A percentile compares a stretch with the other conserved stretches of the same genome.
These are phyloP conservation scores for Stemphylium lycopersici DNA, from an alignment of 2,329 filamentous ascomycete genomes.

Conservation along the genomic window DNA sequence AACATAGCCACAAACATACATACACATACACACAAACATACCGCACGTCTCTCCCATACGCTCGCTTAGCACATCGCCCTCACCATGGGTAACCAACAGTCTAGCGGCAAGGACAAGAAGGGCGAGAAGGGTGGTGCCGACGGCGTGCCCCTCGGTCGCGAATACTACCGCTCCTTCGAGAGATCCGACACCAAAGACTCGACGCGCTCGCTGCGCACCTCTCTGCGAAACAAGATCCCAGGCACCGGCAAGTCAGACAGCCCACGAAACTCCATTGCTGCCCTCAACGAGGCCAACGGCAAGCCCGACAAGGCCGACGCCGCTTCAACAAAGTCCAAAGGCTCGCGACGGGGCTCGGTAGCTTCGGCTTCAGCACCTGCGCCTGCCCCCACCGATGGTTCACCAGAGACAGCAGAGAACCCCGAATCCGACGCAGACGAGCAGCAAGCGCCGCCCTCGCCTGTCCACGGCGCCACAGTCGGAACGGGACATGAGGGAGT, in stretches of 20 bases:
- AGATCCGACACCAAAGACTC: conserved; percentile 94
- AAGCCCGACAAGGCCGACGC: conserved; percentile 75
- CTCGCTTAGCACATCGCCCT: conserved; percentile 41
- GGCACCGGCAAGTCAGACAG: conserved; percentile 76
- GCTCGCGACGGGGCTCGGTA: conserved; percentile 45
- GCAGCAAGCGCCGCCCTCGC: conserved; percentile 74
- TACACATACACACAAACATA: conserved; percentile 1
- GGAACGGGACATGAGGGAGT: conserved; percentile 78
- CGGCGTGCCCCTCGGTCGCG: conserved; percentile 71
- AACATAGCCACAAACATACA: not conserved
- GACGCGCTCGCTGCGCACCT: conserved; percentile 79
- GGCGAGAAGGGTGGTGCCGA: conserved; percentile 54
- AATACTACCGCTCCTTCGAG: conserved; percentile 82
- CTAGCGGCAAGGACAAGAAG: conserved; percentile 60
- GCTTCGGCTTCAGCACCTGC: conserved; percentile 47
- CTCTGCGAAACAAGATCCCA: conserved; percentile 87
- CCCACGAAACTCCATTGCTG: conserved; percentile 73
- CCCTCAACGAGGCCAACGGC: conserved; percentile 54
- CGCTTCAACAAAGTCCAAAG: conserved; percentile 71
- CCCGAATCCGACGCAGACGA: conserved; percentile 40
- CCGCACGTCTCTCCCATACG: conserved; percentile 11
- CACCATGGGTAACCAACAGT: conserved; percentile 78
- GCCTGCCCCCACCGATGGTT: conserved; percentile 29
- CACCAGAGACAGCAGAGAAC: conserved; percentile 41
- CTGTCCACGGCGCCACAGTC: conserved; percentile 77